Conservation (phyloP, 1,284 basidiomycete genomes). For the Cryptococcus sp. region DNA sequence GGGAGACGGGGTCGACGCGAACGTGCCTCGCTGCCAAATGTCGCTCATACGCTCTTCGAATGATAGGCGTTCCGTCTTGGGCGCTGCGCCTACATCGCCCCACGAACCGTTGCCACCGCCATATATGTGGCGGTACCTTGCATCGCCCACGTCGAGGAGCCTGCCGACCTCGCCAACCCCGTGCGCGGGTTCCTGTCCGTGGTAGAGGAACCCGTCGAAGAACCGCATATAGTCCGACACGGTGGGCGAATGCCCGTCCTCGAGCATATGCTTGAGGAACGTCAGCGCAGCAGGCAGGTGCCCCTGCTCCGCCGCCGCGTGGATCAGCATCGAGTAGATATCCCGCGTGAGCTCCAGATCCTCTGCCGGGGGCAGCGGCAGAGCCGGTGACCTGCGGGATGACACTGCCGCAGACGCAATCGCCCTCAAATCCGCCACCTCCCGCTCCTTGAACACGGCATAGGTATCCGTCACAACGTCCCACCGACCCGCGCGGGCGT, state of each 20-base stretch:
- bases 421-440: background rate
- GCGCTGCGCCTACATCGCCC: too few species aligned
- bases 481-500: conserved; percentile 56
- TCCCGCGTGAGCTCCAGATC: conserved; percentile 58
- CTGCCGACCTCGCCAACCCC: conserved; percentile 11
- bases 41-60: conserved; percentile 18
- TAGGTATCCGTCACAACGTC: conserved; percentile 63
- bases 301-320: conserved; percentile 66
- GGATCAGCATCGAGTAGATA: conserved; percentile 68
- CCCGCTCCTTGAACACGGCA: conserved; percentile 26
- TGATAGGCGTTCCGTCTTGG: background rate
- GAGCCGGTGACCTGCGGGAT: background rate
- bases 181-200: conserved; percentile 22
- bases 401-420: background rate
- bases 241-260: conserved; percentile 31
- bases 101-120: background rate
- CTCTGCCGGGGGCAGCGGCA: background rate
- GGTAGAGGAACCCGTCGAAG: conserved; percentile 70
- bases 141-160: conserved; percentile 2
- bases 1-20: background rate
- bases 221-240: conserved; percentile 60
- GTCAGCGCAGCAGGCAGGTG: conserved; percentile 59
- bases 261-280: conserved; percentile 69
- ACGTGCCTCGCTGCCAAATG: conserved; percentile 24
- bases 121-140: background rate